Evolutionary conservation across 352 stramenopile genomes (phyloP), one percentile per base, ranked within the genome.

Genomic region (Globisporangium uncinulatum): DNA sequence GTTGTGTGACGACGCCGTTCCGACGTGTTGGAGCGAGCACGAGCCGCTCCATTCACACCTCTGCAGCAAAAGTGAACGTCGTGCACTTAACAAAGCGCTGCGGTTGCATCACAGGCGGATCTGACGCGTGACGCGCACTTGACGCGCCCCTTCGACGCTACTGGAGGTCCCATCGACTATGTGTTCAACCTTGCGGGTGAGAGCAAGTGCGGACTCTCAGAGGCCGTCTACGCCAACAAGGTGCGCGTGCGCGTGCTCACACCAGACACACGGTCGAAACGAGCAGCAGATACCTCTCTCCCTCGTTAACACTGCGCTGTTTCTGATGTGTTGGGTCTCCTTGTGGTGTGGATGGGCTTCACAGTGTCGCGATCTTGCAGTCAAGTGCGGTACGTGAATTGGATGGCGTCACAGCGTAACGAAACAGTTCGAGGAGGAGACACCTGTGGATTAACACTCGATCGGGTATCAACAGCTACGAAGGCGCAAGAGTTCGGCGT

Each of bases 171-270:
- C 29, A 94, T 87, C 71, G 82, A 95, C 62, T 94, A 74, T 39
- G 83, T 93, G 45, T 93, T 89, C 62, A 95, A 95, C 57, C 61
- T 92, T 6, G 86, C 86, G 17, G 83, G 83, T 9, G 83, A 95
- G 63, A 92, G 82, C 60, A 93, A 92, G 63, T 92, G 74, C 62
- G 80, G 83, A 6, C 67, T 92, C 24, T 73, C 59, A 9, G 86
- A 95, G 47, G 63, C 53, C 15, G 74, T 92, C 31, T 95, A 95
- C 62, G 80, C 79, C 13, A 88, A 79, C 49, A 93, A 93, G 74
- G 75, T 85, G 45, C 8, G 11, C 7, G 19, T n/a, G 24, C 4
- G 24, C 24, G 24, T 29, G 24, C 24, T 29, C 24, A 4, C 24
- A 29, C 24, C 24, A 29, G 24, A 29, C 24, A 4, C 19, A 15